phyloP scores from a whole-genome alignment of 176 grass and related monocot species.

The Lolium multiflorum region DNA sequence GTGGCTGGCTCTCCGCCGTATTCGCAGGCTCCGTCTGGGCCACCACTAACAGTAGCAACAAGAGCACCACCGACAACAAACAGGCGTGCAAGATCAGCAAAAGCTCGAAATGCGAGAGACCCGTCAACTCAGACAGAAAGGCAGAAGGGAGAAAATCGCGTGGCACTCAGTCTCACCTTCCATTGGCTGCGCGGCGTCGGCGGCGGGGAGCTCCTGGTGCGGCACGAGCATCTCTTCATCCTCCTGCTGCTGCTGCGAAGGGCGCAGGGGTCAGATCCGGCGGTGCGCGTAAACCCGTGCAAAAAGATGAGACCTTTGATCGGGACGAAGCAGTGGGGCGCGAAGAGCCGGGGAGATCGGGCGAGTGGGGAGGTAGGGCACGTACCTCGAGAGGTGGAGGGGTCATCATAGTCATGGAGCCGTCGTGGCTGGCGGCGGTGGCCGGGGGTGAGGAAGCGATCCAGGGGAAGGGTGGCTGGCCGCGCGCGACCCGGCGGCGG shows the following conservation, averaged over 20 bases:
- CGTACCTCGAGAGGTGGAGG: constrained; percentile 81
- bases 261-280: constrained; percentile 53
- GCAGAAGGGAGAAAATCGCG: background rate
- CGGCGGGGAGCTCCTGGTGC: constrained; percentile 67
- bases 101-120: constrained; percentile 10
- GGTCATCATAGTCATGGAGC: constrained; percentile 90
- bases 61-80: background rate
- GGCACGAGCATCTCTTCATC: constrained; percentile 94
- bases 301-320: background rate
- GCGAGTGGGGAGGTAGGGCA: background rate
- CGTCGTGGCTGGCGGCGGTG: background rate
- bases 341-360: constrained; percentile 39
- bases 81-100: constrained; percentile 3
- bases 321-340: background rate
- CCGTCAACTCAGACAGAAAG: background rate
- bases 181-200: constrained; percentile 77
- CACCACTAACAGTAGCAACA: constrained; percentile 49
- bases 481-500: constrained; percentile 5
- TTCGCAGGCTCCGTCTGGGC: constrained; percentile 71
- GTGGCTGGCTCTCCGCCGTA: constrained; percentile 74
- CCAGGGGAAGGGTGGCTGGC: constrained; percentile 11
- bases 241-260: constrained; percentile 69
- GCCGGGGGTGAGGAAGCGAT: background rate
- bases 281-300: constrained; percentile 26
- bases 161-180: constrained; percentile 66